Evolutionary conservation across 768 basidiomycete genomes (phyloP).

Genomic region (Trametes elegans): DNA sequence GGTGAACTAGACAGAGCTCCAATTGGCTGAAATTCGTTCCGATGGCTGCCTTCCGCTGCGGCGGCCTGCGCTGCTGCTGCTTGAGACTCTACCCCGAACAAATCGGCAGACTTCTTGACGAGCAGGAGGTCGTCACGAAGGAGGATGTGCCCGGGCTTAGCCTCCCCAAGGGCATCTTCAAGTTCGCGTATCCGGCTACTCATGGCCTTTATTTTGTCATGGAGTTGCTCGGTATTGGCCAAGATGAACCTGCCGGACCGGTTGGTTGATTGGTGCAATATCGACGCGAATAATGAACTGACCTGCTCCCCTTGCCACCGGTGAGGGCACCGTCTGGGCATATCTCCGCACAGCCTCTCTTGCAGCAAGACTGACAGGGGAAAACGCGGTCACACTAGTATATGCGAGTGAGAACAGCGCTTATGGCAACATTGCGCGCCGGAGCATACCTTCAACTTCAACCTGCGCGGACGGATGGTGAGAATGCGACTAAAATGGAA

Average conservation of each 20-base stretch:
- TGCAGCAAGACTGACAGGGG: constrained; percentile 48
- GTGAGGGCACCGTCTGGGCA: constrained; percentile 52
- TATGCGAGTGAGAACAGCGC: constrained; percentile 61
- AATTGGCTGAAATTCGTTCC: constrained; percentile 12
- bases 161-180: constrained; percentile 58
- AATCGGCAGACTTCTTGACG: constrained; percentile 65
- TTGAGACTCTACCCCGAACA: constrained; percentile 36
- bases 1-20: constrained; percentile 16
- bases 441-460: constrained; percentile 60
- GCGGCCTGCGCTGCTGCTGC: constrained; percentile 17
- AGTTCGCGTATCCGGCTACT: constrained; percentile 61
- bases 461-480: constrained; percentile 35
- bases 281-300: constrained; percentile 38
- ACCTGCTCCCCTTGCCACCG: constrained; percentile 77
- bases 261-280: constrained; percentile 39
- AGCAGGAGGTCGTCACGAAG: constrained; percentile 53
- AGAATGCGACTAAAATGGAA: not conserved
- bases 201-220: constrained; percentile 64
- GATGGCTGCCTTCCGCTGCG: constrained; percentile 4
- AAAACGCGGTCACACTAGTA: constrained; percentile 61
- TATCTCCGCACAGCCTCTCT: constrained; percentile 34
- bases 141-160: constrained; percentile 51
- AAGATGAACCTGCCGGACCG: constrained; percentile 54
- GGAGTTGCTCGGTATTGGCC: constrained; percentile 69
- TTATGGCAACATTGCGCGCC: constrained; percentile 33